Evolutionary conservation across 352 stramenopile species (phyloP).

Genomic region (Pythium diclinum): DNA sequence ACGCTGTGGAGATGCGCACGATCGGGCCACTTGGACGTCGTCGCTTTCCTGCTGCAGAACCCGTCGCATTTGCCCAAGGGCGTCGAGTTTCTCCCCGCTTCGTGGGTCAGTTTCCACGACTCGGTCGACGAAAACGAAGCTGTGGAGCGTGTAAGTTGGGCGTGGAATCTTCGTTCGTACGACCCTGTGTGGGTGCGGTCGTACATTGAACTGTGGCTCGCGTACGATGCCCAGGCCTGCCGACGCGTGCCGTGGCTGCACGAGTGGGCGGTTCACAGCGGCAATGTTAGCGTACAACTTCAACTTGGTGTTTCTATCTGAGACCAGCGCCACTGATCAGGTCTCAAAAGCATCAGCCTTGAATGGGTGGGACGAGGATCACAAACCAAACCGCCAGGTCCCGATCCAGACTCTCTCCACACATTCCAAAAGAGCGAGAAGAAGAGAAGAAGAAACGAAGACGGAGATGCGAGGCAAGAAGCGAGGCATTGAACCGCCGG

Average conservation of each 20-base stretch:
- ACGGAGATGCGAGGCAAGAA: no score
- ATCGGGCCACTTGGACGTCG: slow-evolving; percentile 14
- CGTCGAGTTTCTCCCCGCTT: slow-evolving; percentile 6
- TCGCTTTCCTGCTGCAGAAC: slow-evolving; percentile 13
- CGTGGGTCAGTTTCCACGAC: slow-evolving; percentile 20
- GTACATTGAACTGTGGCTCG: slow-evolving; percentile 19
- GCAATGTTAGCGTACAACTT: neutral
- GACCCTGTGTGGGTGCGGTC: slow-evolving; percentile 10
- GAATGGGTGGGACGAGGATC: no score
- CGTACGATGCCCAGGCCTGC: neutral
- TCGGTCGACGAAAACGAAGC: neutral
- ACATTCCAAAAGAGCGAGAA: no score
- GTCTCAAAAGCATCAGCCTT: no score
- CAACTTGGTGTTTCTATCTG: no score
- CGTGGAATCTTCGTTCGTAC: slow-evolving; percentile 6
- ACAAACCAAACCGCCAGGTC: no score
- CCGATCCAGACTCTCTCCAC: no score
- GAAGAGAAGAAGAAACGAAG: no score
- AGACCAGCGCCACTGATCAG: no score
- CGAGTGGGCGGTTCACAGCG: slow-evolving; percentile 9
- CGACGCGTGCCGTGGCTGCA: slow-evolving; percentile 9
- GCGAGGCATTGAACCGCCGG: no score
- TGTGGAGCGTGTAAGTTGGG: neutral
- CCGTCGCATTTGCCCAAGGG: slow-evolving; percentile 11
- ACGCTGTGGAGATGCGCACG: slow-evolving; percentile 16